Conservation (phyloP, 768 basidiomycete genomes). For the Termitomyces sp. region DNA sequence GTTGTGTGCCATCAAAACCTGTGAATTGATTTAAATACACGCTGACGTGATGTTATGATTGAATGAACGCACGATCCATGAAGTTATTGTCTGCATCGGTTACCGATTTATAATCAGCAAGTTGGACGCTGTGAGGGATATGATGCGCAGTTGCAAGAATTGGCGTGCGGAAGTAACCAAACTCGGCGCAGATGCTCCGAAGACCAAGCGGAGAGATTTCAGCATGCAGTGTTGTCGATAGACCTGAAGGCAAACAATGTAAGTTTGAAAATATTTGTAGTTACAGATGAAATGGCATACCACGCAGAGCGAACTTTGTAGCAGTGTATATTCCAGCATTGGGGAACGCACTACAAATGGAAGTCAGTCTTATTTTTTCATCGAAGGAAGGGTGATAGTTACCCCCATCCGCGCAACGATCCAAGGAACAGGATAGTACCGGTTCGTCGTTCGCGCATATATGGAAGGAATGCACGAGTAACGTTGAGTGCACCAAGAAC, state of each 20-base stretch:
- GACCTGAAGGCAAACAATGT: neutral
- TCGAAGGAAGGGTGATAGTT: neutral
- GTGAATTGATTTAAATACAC: neutral
- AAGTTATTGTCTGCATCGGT: slow-evolving; percentile 17
- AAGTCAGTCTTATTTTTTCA: neutral
- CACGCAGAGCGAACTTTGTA: slow-evolving; percentile 34
- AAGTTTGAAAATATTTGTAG: neutral
- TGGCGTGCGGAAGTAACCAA: slow-evolving; percentile 33
- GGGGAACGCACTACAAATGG: neutral
- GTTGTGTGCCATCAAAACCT: slow-evolving; percentile 29
- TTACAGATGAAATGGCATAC: slow-evolving; percentile 5
- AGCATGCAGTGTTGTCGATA: slow-evolving; percentile 26
- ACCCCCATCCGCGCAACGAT: slow-evolving; percentile 36
- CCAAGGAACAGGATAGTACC: slow-evolving; percentile 41
- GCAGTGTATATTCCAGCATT: neutral
- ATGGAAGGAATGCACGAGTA: slow-evolving; percentile 40
- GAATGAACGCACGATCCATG: slow-evolving; percentile 17
- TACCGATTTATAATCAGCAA: slow-evolving; percentile 25
- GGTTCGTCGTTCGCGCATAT: slow-evolving; percentile 34
- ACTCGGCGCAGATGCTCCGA: slow-evolving; percentile 29
- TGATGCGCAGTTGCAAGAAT: slow-evolving; percentile 24
- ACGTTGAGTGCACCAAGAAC: slow-evolving; percentile 30
- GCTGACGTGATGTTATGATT: neutral
- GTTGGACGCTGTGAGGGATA: slow-evolving; percentile 21
- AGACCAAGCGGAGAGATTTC: slow-evolving; percentile 34